Conservation (phyloP, 257 asterid species). For the Scutellaria galericulata region DNA sequence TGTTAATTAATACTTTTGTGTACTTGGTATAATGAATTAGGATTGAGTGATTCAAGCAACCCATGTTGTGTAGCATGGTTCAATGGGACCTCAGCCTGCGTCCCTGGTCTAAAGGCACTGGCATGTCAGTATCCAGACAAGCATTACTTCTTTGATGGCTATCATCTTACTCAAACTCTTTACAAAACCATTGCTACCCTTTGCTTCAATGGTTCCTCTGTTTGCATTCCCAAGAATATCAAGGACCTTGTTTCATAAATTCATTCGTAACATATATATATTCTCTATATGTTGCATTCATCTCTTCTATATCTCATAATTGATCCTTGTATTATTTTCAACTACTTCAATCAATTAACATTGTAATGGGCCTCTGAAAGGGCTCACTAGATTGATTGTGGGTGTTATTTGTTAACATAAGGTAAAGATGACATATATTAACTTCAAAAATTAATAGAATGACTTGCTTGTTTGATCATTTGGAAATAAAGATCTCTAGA, state of each 20-base stretch:
- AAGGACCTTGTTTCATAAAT: conserved; percentile 35
- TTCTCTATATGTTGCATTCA: no score
- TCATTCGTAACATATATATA: no score
- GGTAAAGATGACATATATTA: no score
- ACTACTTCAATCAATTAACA: no score
- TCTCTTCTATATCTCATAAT: no score
- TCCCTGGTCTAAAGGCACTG: conserved; percentile 45
- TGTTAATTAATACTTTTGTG: not conserved
- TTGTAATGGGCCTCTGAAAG: no score
- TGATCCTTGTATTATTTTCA: no score
- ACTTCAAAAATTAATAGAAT: no score
- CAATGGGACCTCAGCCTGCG: conserved; percentile 71
- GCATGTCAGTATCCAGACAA: conserved; percentile 53
- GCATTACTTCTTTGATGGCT: conserved; percentile 75
- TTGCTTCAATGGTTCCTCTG: conserved; percentile 57
- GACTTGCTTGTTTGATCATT: no score
- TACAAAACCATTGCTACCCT: conserved; percentile 45
- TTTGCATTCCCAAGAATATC: conserved; percentile 65
- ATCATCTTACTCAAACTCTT: conserved; percentile 68
- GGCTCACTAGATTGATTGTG: no score
- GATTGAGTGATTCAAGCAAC: conserved; percentile 56
- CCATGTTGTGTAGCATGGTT: conserved; percentile 71
- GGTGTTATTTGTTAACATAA: no score
- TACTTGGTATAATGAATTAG: conserved; percentile 28
- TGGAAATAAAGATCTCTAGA: no score